Evolutionary conservation across 768 basidiomycete species (phyloP), one percentile per base, ranked within the genome.

Genomic region (Clitopilus hobsonii): DNA sequence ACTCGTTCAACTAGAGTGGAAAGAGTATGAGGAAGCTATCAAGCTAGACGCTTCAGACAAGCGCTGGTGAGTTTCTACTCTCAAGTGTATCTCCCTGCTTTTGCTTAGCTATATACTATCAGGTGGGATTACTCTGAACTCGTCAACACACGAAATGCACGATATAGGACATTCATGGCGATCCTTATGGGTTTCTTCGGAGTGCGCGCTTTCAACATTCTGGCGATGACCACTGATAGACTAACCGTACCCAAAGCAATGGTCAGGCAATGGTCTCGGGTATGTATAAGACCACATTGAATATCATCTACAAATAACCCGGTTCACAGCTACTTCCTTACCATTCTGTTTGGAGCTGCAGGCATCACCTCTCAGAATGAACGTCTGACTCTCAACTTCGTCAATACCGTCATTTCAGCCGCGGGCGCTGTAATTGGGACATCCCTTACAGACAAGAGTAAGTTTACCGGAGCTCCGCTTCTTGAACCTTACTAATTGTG

Each of bases 121-220:
- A 76, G 74, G 74, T 78, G 76, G 73, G 74, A 84, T 63, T 83
- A 80, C 62, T 73, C 72, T 3, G 79, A 72, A 36, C 71, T 81
- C 27, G 72, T 81, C 63, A 73, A 71, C 50, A 79, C 74, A n/a
- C 61, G 65, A 20, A 78, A 76, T 54, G 74, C 75, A 7, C 70
- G 78, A 36, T 79, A 75, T 60, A 66, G 80, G 53, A 75, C 70
- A 11, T 72, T 69, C 53, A 72, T 79, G 73, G 74, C 81, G 64
- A 58, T 82, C 20, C 65, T 82, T 51, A 80, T 84, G 73, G 77
- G 77, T 14, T 73, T 83, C 60, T 81, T 81, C 54, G 81, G 78
- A 14, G 65, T 79, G 71, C 24, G 66, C 59, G 11, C 18, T 20
- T n/a, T 23, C 48, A 60, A 2, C 38, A 8, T 6, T 53, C 16